Base-by-base conservation (phyloP, 2,329 filamentous ascomycete genomes). In the Pseudogymnoascus sp. region DNA sequence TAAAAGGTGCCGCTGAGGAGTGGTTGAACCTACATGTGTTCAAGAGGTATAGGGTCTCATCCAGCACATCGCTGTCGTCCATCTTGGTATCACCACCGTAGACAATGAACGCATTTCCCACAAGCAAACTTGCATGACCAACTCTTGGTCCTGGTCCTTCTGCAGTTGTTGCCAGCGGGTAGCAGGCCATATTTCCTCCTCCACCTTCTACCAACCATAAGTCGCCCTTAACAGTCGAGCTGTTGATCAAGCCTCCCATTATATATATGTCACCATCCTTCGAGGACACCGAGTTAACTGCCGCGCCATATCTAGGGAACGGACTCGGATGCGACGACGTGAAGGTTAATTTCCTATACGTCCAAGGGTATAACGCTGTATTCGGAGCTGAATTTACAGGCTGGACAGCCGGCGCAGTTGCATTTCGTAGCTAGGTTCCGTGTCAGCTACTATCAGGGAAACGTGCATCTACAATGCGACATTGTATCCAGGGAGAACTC, bases 31-130 rank as follows among this genome's bases (percentile, higher is more conserved):
- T 82, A 97, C 95, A 97, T 60, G 95, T 99, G 77, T 99, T 99
- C 61, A 99, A 82, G 60, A 99, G 83, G 76, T 99, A 99, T 11
- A 99, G 80, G 0, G 95, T 97, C 77, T 99, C 93, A 71, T 99
- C 95, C 64, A 99, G 79, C 59, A 90, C 82, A 75, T 99, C 95
- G 34, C 86, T 85, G 72, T 97, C 95, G 63, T 97, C 92, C 73
- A 96, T 89, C 77, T 99, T 99, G 61, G 95, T 99, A 75, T 99
- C 96, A 73, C 95, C 95, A 60, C 95, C 96, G 73, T 97, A 99
- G 11, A 99, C 95, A 69, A 99, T 99, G 75, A 97, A 99, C 0
- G 95, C 95, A 76, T 99, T 99, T 64, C 96, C 96, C 62, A 99
- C 95, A 14, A 99, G 82, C 71, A 99, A 80, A 79, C 93, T 96